Base-by-base conservation (phyloP, 306 rosid genomes). In the Neltuma alba region DNA sequence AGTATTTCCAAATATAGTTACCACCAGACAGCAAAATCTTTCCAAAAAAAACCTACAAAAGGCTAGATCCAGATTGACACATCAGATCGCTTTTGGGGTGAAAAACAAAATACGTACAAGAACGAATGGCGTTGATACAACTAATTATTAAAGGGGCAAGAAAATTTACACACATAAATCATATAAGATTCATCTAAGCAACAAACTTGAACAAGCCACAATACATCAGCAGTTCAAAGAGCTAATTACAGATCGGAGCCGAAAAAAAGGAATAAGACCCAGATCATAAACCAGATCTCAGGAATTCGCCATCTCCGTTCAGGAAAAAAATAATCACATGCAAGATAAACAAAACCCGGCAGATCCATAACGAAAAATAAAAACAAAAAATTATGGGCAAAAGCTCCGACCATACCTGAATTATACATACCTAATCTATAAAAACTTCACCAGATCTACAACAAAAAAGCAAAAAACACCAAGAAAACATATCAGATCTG, bases 361-460 rank as follows among this genome's bases (percentile, higher is more conserved):
- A 65, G 76, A 82, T 70, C 76, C 7, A 76, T 16, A 33, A 5
- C 62, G 60, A 9, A n/a, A 75, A 38, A 23, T 31, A 30, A 40
- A 74, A 33, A 15, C 11, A 9, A 61, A 33, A 55, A 58, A 25
- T 54, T 11, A 7, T 0, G 18, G 25, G 77, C 31, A 55, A 55
- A 23, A 74, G 3, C 33, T 62, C 5, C 69, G 61, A 45, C 41
- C 33, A 70, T 47, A 78, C 80, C 80, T 75, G 82, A 15, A 36
- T 3, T 72, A 73, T 8, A 74, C 42, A 80, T 33, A 79, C 78
- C 79, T 57, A 87, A 76, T 58, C 1, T 34, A 81, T 12, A 79
- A 2, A 77, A 80, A 79, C 33, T 55, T 66, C 60, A 48, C 52
- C 74, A 85, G 87, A 91, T 87, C 92, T 82, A 84, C 37, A 83